Base-by-base conservation (phyloP, 331 rosid genomes). In the Malus hybrid region DNA sequence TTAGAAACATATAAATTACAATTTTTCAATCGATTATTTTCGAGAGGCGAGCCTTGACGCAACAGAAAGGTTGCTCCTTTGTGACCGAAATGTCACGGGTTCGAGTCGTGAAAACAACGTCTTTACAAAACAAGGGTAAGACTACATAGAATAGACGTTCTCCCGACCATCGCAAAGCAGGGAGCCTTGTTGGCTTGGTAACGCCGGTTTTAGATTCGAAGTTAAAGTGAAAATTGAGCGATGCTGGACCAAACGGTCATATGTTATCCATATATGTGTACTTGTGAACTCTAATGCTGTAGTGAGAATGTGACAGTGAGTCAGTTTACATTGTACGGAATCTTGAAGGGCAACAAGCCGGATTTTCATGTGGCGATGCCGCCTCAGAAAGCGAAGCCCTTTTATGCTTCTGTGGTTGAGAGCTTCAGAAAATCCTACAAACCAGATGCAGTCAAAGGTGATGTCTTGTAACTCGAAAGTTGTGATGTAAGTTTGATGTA, bases 351-450 rank as follows among this genome's bases (percentile, higher is more conserved):
- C 19, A 94, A 94, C 87, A 91, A 94, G 80, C 98, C 98, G 11
- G 98, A 94, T 77, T 94, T 94, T 73, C 98, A 94, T 48, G 87
- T 94, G 28, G 97, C 98, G 3, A 94, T 94, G 98, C 85, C 92
- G 8, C 95, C 98, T 31, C 85, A 88, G 69, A 84, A 79, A 44
- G 97, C 98, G 7, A 92, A 87, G 68, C 90, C 93, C 57, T 91
- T 90, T 79, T 91, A 94, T 67, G 89, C 93, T 73, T 86, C 97
- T 60, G 77, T 94, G 54, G 91, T 94, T 33, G 96, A 90, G 8
- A 83, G 88, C 72, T 91, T 94, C 79, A 83, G 80, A 82, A 87
- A 62, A 8, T 84, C 90, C 19, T 94, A 91, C 77, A 82, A 84
- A 56, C 76, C 89, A 1, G 91, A 86, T 48, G 84, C 83, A 20